These are phyloP conservation scores for Suillus weaverae DNA, from an alignment of 768 basidiomycete species.

Conservation along the genomic window DNA sequence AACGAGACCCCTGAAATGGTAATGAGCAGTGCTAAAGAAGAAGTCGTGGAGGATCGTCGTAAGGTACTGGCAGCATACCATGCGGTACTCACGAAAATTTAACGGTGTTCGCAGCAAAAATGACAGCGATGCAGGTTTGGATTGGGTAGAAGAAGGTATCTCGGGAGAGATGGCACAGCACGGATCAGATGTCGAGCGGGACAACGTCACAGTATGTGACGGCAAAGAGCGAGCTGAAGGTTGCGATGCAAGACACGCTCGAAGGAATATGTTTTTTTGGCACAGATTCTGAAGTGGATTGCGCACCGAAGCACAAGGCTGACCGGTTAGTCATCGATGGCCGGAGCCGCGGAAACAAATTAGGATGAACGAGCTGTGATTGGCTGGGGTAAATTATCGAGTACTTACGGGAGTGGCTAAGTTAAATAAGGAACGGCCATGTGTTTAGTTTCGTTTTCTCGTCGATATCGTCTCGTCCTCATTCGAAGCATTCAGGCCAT, in stretches of 20 bases:
- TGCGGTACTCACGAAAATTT: neutral
- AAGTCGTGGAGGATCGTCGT: neutral
- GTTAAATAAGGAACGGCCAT: conserved; percentile 5
- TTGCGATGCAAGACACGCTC: neutral
- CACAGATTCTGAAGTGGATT: neutral
- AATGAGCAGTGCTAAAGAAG: neutral
- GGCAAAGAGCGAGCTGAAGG: neutral
- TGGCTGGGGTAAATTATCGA: neutral
- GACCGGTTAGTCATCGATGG: neutral
- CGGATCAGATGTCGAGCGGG: neutral
- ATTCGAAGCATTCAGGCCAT: neutral
- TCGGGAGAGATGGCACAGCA: neutral
- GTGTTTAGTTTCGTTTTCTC: neutral
- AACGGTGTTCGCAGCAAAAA: too few relatives aligned
- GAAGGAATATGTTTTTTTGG: neutral
- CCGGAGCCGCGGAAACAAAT: neutral
- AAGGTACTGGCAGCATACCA: neutral
- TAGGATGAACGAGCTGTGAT: neutral
- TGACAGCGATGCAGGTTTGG: too few relatives aligned
- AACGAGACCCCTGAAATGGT: neutral
- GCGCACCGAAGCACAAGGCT: neutral
- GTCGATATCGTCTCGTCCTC: neutral
- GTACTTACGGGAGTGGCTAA: neutral
- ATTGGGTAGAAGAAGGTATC: neutral
- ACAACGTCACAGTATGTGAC: too few relatives aligned